These are phyloP conservation scores for Potentilla sterilis DNA, from an alignment of 306 rosid species.

Conservation along the genomic window DNA sequence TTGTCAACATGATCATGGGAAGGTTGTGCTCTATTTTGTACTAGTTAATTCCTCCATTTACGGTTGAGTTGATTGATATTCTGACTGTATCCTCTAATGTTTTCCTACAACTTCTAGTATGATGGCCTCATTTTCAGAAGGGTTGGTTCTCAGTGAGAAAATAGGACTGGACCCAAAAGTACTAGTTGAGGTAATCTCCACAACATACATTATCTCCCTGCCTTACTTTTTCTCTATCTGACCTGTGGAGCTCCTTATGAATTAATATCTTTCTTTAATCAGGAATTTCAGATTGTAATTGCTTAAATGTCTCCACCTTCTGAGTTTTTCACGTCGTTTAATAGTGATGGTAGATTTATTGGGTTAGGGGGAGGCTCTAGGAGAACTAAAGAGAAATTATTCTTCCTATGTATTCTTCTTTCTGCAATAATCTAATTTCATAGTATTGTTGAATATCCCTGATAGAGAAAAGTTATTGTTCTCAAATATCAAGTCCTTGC, in stretches of 20 bases:
- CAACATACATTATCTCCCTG: slow-evolving; percentile 20
- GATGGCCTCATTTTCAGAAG: slow-evolving; percentile 99
- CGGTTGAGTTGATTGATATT: slow-evolving; percentile 17
- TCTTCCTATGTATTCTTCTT: not conserved
- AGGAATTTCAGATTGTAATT: not conserved
- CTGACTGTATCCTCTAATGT: slow-evolving; percentile 23
- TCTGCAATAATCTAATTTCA: not conserved
- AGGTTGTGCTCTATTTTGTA: slow-evolving; percentile 44
- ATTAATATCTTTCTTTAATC: not conserved
- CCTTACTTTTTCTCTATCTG: not conserved
- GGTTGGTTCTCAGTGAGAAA: slow-evolving; percentile 83
- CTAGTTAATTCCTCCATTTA: slow-evolving; percentile 18
- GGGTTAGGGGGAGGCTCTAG: not conserved
- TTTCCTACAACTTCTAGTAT: slow-evolving; percentile 51
- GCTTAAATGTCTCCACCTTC: not conserved
- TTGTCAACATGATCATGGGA: slow-evolving; percentile 99
- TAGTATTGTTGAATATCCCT: not conserved
- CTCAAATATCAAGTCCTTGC: not conserved
- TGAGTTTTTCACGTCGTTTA: not conserved
- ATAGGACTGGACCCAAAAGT: slow-evolving; percentile 82
- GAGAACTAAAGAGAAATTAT: not conserved
- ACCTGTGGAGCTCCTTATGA: not conserved
- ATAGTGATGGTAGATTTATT: not conserved
- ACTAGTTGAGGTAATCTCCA: slow-evolving; percentile 66
- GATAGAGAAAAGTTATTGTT: not conserved